Evolutionary conservation across 2,329 filamentous ascomycete species (phyloP).

Genomic region (Phaeoacremonium minimum): DNA sequence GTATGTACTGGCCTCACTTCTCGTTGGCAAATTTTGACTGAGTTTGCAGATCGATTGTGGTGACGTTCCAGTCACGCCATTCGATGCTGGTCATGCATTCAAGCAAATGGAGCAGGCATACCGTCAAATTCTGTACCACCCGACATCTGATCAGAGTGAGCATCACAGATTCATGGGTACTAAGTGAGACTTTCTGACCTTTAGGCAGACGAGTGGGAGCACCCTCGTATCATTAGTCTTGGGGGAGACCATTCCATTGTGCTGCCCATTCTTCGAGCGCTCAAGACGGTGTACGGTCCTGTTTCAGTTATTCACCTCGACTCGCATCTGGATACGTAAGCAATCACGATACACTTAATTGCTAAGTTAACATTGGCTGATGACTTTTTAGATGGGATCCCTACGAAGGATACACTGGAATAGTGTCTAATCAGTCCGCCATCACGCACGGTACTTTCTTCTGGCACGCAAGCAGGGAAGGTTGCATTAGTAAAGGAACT

Average conservation of each 20-base stretch:
- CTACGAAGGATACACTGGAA: background rate
- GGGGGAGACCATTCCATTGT: slow-evolving; percentile 24
- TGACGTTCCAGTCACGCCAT: slow-evolving; percentile 14
- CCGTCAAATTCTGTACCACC: slow-evolving; percentile 5
- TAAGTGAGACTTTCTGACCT: background rate
- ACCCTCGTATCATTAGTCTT: slow-evolving; percentile 12
- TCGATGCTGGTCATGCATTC: slow-evolving; percentile 14
- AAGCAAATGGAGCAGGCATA: slow-evolving; percentile 12
- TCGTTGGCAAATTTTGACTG: background rate
- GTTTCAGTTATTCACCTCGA: slow-evolving; percentile 25
- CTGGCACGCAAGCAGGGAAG: slow-evolving; percentile 5
- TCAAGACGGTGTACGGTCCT: slow-evolving; percentile 20
- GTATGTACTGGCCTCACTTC: background rate
- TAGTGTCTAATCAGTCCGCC: slow-evolving; percentile 16
- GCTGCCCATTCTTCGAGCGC: slow-evolving; percentile 18
- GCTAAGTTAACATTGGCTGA: background rate
- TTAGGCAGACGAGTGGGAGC: slow-evolving; percentile 4
- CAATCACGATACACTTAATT: background rate
- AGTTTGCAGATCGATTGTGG: slow-evolving; percentile 11
- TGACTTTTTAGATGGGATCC: background rate
- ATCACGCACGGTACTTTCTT: slow-evolving; percentile 7
- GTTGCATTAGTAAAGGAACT: slow-evolving; percentile 5
- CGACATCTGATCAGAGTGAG: slow-evolving; percentile 2
- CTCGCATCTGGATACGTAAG: slow-evolving; percentile 17
- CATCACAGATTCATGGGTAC: too few species aligned